phyloP scores from a whole-genome alignment of 2,329 filamentous ascomycete genomes.

The Stemphylium vesicarium region DNA sequence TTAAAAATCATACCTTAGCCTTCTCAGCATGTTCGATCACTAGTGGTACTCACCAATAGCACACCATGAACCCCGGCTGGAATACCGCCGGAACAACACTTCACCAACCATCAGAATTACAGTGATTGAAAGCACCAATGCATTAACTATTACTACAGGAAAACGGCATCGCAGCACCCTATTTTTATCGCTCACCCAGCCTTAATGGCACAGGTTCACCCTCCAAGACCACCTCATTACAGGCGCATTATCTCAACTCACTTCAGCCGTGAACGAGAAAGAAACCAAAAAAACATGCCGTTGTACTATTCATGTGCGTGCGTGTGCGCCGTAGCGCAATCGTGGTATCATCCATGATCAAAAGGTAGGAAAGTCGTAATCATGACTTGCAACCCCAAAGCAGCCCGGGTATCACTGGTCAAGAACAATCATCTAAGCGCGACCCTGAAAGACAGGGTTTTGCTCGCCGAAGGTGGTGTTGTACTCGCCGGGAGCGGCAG shows the following conservation, averaged over 20 bases:
- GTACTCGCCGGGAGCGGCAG: constrained; percentile 19
- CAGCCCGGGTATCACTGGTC: constrained; percentile 14
- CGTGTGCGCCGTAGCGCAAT: constrained; percentile 26
- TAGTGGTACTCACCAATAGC: not conserved
- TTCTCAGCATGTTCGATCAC: too few species aligned
- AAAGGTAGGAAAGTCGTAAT: constrained; percentile 32
- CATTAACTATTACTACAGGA: constrained; percentile 33
- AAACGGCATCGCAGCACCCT: constrained; percentile 4
- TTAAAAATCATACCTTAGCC: too few species aligned
- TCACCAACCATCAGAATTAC: too few species aligned
- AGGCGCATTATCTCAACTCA: not conserved
- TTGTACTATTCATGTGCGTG: constrained; percentile 27
- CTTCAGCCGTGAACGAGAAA: not conserved
- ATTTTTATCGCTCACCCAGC: constrained; percentile 13
- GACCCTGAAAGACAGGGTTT: constrained; percentile 54
- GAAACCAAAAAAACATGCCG: constrained; percentile 10
- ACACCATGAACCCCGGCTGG: not conserved
- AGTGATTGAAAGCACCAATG: not conserved
- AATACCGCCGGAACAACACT: too few species aligned
- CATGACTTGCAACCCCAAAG: constrained; percentile 15
- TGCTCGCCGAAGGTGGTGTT: constrained; percentile 51
- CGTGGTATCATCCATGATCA: constrained; percentile 45
- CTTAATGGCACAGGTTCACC: not conserved
- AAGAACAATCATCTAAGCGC: constrained; percentile 26
- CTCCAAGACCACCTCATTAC: constrained; percentile 22